These are phyloP conservation scores for Calonectria naviculata DNA, from an alignment of 2,329 filamentous ascomycete genomes.

Conservation along the genomic window DNA sequence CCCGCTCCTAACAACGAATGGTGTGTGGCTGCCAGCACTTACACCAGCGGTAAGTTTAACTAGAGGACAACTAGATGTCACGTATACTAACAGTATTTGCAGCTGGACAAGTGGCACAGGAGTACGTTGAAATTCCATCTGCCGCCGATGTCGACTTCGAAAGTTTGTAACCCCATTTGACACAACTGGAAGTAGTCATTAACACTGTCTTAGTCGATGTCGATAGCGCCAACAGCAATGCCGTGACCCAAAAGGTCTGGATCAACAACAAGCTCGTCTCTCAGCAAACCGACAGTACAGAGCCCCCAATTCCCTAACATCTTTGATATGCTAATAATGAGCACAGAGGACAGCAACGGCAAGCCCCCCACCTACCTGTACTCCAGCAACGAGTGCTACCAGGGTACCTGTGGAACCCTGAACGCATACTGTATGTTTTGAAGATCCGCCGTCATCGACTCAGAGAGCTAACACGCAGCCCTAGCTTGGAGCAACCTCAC, in stretches of 20 bases:
- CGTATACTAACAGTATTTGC: neutral
- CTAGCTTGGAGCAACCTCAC: neutral
- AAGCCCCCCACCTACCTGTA: constrained; percentile 9
- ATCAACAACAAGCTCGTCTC: constrained; percentile 2
- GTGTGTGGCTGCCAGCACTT: constrained; percentile 5
- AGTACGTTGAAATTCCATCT: neutral
- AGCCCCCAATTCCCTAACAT: neutral
- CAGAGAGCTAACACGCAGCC: neutral
- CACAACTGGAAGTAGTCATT: neutral
- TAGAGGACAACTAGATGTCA: neutral
- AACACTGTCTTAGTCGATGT: neutral
- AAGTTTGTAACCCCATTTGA: neutral
- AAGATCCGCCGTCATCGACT: neutral
- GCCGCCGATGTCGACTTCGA: neutral
- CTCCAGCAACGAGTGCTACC: constrained; percentile 21
- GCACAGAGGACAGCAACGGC: neutral
- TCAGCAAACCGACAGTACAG: constrained; percentile 1
- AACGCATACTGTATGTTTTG: constrained; percentile 6
- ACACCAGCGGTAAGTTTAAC: neutral
- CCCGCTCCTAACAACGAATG: neutral
- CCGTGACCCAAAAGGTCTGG: constrained; percentile 1
- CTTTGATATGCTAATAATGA: neutral
- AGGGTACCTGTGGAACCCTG: constrained; percentile 6
- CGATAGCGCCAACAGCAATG: neutral
- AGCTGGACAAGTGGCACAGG: neutral